These are phyloP conservation scores for Rhizophora apiculata DNA, from an alignment of 345 rosid genomes.

Conservation along the genomic window DNA sequence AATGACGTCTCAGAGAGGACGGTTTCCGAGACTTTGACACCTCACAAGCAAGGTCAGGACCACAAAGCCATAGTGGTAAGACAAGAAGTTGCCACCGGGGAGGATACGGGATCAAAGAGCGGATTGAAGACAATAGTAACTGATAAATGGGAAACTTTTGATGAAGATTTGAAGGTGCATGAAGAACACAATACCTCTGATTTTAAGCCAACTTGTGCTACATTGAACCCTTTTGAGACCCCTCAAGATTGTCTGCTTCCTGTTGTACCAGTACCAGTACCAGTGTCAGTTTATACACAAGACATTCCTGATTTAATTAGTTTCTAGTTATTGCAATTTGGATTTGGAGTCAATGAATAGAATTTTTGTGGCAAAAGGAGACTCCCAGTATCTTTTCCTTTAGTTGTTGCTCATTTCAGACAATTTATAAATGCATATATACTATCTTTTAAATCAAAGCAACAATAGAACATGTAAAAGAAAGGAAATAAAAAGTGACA, in stretches of 20 bases:
- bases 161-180: conserved; percentile 27
- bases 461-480: too few relatives aligned
- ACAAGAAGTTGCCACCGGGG: conserved; percentile 5
- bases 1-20: conserved; percentile 20
- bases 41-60: not conserved
- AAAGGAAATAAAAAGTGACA: too few relatives aligned
- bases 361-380: too few relatives aligned
- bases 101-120: not conserved
- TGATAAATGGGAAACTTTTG: conserved; percentile 60
- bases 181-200: not conserved
- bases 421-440: too few relatives aligned
- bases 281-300: not conserved
- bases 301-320: conserved; percentile 52
- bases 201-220: not conserved
- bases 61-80: conserved; percentile 20
- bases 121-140: conserved; percentile 44
- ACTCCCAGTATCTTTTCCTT: too few relatives aligned
- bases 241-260: conserved; percentile 8
- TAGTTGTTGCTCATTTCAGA: too few relatives aligned
- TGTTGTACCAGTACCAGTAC: conserved; percentile 14
- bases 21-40: too few relatives aligned
- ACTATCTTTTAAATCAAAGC: too few relatives aligned
- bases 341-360: too few relatives aligned
- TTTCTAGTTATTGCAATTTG: conserved; percentile 22
- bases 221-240: conserved; percentile 12